Evolutionary conservation across 2,329 filamentous ascomycete genomes (phyloP), one percentile per base, ranked within the genome.

Genomic region (Fusarium miscanthi): DNA sequence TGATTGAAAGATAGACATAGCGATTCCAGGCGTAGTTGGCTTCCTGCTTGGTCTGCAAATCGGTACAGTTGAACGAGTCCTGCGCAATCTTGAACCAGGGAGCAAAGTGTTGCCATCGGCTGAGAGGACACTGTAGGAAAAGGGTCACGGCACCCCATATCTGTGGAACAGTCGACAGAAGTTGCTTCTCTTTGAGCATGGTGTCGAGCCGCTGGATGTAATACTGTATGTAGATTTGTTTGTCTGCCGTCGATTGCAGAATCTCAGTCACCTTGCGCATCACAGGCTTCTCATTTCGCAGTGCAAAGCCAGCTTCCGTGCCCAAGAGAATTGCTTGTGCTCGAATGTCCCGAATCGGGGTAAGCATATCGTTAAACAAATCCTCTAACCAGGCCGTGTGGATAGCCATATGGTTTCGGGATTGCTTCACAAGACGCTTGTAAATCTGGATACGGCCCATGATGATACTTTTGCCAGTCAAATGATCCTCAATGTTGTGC

Each of bases 81-180:
- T 97, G 92, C 23, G 97, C 91, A 14, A 97, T 87, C 37, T 88
- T 87, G 12, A 98, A 85, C 93, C 94, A 98, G 10, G 88, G 86
- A 33, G 86, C 88, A 70, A 94, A 90, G 77, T 92, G 89, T 37
- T 91, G 86, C 93, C 95, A 98, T 83, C 79, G 91, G 72, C 84
- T 90, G 77, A 85, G 86, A 72, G 80, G 90, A 81, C 82, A 90
- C 82, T 92, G 90, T 52, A 98, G 85, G 61, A 97, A 90, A 4
- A 97, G 86, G 11, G 95, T 89, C 5, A 97, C 85, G 40, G 94
- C 89, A 65, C 93, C 92, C 95, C 95, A 98, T 27, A 98, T 93
- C 73, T 94, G 93, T 10, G 96, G 95, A 2, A 97, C 94, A 42
- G 89, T 86, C 0, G 86, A 81, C 30, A 79, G 66, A 16, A 72